Conservation (phyloP, 306 rosid genomes). For the Cucurbita maxima region DNA sequence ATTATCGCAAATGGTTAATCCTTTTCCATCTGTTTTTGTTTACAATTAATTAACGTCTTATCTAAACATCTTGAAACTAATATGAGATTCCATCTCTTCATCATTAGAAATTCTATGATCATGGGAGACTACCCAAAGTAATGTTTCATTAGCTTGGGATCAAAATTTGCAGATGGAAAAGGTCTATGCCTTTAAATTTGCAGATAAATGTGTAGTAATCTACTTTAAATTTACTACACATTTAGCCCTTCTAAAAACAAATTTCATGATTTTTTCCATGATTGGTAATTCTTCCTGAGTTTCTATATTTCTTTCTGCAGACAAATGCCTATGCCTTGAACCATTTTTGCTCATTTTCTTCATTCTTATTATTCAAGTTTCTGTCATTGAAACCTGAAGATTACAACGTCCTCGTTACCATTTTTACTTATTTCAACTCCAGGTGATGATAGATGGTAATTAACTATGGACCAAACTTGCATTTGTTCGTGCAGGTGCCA, state of each 20-base stretch:
- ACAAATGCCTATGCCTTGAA: neutral
- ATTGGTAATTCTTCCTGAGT: neutral
- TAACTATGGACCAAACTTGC: neutral
- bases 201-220: too few species aligned
- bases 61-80: neutral
- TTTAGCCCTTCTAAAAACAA: neutral
- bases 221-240: neutral
- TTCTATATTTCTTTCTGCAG: neutral
- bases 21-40: neutral
- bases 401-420: too few species aligned
- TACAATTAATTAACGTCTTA: neutral
- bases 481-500: conserved; percentile 44
- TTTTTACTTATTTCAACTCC: neutral
- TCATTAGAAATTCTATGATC: neutral
- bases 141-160: neutral
- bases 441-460: neutral
- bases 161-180: neutral
- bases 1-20: neutral
- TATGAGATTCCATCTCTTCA: neutral
- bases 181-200: too few species aligned
- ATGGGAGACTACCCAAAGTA: neutral
- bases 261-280: neutral
- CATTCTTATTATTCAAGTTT: neutral
- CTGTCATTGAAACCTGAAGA: neutral
- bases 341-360: neutral